Base-by-base conservation (phyloP, 495 filamentous ascomycete species). In the Aspergillus heteromorphus region DNA sequence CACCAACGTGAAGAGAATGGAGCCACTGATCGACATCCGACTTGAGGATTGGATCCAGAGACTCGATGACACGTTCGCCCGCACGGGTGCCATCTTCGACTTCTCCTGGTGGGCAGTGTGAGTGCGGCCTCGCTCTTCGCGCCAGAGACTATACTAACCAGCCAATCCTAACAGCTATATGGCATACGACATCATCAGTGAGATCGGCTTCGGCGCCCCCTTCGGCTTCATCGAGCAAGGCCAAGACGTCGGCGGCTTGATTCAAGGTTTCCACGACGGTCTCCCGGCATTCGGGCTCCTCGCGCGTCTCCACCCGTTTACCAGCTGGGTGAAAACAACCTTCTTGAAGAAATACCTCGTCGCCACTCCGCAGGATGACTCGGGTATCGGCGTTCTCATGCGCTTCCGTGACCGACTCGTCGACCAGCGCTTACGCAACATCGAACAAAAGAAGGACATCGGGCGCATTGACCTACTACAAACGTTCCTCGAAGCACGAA, bases 171-270 rank as follows among this genome's bases (percentile, higher is more conserved):
- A 50, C 48, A 73, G 70, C 1, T 79, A 69, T 49, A 78, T 82
- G 61, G 80, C 82, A 6, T 80, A 86, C 57, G 87, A 89, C 57
- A 74, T 83, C 1, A 83, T 89, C 51, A 79, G 78, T 10, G 79
- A 86, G 56, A 70, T 88, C 30, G 82, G 79, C 8, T 85, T 85
- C 60, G 83, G 84, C 11, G 68, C 76, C 29, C 74, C 83, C 0
- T 75, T 88, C 18, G 85, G 85, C 13, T 87, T 81, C 59, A 68
- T 87, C 2, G 72, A 78, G 40, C 73, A 72, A 49, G 83, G 82
- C 23, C 65, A 71, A 6, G 86, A 89, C 59, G 71, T 81, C 27
- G 72, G 76, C 34, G 73, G 77, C 20, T 72, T 87, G 7, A 77
- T 83, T 40, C 66, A 77, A 41, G 69, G 71, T 2, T 77, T 83